Base-by-base conservation (phyloP, 352 stramenopile genomes). In the Phytophthora chlamydospora region DNA sequence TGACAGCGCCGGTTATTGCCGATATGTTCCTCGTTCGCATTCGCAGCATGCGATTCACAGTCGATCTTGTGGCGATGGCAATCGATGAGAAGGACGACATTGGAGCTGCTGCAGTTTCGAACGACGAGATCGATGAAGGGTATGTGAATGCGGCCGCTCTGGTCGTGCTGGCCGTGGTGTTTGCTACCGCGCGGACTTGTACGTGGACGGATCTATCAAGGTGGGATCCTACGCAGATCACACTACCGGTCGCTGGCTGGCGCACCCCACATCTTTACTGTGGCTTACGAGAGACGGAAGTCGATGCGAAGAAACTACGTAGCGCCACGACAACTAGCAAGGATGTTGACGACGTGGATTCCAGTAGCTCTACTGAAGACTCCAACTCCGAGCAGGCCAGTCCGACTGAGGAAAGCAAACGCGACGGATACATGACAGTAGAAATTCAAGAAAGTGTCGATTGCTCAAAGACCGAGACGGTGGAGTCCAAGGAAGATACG, bases 21-120 rank as follows among this genome's bases (percentile, higher is more conserved):
- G 75, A 85, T 40, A 45, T 65, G 29, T 19, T 82, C 31, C 44
- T 83, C 10, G 42, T 88, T 19, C 66, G 64, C 7, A 54, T 68
- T 0, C 62, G 68, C 0, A 29, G 65, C 13, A 68, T 73, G 45
- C 72, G 78, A 14, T 77, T 83, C 58, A 80, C 72, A 27, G 73
- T 78, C 11, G 72, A 78, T 21, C 66, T 80, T 21, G 62, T 80
- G 17, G 72, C 66, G 33, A 57, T 70, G 31, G 66, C 39, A 4
- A 51, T 57, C 12, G 16, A 50, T 2, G 56, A 73, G 36, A 73
- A 70, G 24, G 58, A 68, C 31, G 39, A 47, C 33, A 48, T 41
- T 11, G 47, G 42, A 1, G 17, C 46, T 6, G 51, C 50, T 12
- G 21, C 51, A 10, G 47, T 73, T 14, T 56, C 59, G 6, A 49